Evolutionary conservation across 352 stramenopile genomes (phyloP), one percentile per base, ranked within the genome.

Genomic region (Lagenidium giganteum): DNA sequence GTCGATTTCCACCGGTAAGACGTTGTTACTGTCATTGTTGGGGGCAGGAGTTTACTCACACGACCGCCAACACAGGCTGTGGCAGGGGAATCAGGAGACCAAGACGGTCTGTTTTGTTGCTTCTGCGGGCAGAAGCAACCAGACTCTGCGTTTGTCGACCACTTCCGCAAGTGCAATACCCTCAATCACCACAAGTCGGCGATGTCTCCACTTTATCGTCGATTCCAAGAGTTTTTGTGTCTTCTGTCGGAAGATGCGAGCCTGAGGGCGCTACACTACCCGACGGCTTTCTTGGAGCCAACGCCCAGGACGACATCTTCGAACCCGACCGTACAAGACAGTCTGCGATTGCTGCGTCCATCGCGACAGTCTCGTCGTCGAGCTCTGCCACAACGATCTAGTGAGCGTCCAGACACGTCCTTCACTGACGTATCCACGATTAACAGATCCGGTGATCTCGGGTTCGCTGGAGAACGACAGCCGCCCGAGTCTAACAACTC

Each of bases 261-360:
- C 2, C 43, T 88, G 16, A 64, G 78, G 16, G 72, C 70, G 8
- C 36, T 90, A 29, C 82, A 93, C 18, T 93, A 90, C 27, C 79
- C 79, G 9, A 65, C 75, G 3, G 76, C 78, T 22, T 87, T 80
- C 30, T 61, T 69, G 0, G 75, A 87, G 14, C 60, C 57, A 1
- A 73, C 46, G 14, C 73, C 78, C 4, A 35, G 57, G 22, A 34
- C 28, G 37, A 17, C 56, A 54, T 43, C 54, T 43, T 7, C 46
- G 30, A n/a, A 49, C 16, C 44, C 54, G 29, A 51, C 44, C 1
- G 43, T 57, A 31, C 44, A 45, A 17, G 33, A 70, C 42, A 61
- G 47, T 27, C 36, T 64, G 24, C n/a, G 41, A 25, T 11, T 64
- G 32, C 25, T 61, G 16, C 24, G 43, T 61, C 28, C 38, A 51